Evolutionary conservation across 176 grass and related monocot species (phyloP).

Genomic region (Neostapfia colusana): DNA sequence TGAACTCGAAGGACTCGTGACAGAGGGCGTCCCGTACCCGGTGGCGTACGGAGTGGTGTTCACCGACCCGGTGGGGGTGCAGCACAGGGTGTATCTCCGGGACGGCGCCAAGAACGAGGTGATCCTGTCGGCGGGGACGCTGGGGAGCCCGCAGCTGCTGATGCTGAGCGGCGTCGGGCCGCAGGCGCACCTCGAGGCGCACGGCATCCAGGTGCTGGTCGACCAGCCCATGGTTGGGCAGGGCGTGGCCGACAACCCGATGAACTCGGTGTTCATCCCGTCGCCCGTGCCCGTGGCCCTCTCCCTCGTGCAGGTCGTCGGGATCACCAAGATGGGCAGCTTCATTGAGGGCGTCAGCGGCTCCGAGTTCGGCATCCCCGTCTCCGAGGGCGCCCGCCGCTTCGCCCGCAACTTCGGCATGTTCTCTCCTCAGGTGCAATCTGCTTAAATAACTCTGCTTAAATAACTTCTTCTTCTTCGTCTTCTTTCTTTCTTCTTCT

Average conservation of each 20-base stretch:
- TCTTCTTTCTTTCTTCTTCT: too few relatives aligned
- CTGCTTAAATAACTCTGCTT: too few relatives aligned
- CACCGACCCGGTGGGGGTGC: conserved; percentile 48
- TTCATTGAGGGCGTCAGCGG: conserved; percentile 86
- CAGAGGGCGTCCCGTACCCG: conserved; percentile 41
- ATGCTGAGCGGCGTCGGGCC: conserved; percentile 85
- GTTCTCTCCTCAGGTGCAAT: conserved; percentile 45
- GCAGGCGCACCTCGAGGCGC: conserved; percentile 58
- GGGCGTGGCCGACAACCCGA: conserved; percentile 79
- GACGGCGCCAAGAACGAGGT: conserved; percentile 57
- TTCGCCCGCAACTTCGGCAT: conserved; percentile 58
- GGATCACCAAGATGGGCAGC: conserved; percentile 61
- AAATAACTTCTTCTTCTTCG: too few relatives aligned
- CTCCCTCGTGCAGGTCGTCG: conserved; percentile 73
- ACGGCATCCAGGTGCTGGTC: conserved; percentile 54
- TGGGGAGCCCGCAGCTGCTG: conserved; percentile 83
- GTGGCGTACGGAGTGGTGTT: conserved; percentile 71
- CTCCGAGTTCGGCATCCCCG: conserved; percentile 53
- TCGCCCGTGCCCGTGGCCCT: conserved; percentile 59
- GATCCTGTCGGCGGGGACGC: conserved; percentile 64
- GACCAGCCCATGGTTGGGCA: conserved; percentile 81
- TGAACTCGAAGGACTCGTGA: too few relatives aligned
- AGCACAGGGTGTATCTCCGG: conserved; percentile 67
- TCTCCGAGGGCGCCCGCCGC: conserved; percentile 22
- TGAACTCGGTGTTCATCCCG: conserved; percentile 75